A percentile compares a stretch with the other conserved stretches of the same genome.
phyloP scores from a whole-genome alignment of 768 basidiomycete species.

The Lepiota subincarnata region DNA sequence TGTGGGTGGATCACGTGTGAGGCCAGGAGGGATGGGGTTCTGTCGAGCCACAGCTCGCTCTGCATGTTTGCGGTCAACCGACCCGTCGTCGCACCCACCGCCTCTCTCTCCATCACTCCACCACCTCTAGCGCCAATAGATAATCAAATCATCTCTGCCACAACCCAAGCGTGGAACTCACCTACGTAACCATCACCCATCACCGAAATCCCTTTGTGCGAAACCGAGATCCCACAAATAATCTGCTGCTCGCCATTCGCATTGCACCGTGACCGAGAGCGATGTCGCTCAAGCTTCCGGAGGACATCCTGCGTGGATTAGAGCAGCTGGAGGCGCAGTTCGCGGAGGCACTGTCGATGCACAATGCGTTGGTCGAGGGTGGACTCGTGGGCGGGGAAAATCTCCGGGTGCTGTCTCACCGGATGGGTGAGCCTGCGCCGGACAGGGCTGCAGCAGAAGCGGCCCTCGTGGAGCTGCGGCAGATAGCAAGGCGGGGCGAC shows the following conservation, averaged over 20 bases:
- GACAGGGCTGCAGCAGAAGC: conserved; percentile 5
- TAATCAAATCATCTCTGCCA: too few relatives aligned
- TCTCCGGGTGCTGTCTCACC: conserved; percentile 1
- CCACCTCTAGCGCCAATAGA: background rate
- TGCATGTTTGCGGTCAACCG: conserved; percentile 7
- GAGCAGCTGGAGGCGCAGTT: conserved; percentile 11
- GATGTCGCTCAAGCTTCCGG: conserved; percentile 5
- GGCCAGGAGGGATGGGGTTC: background rate
- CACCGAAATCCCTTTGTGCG: background rate
- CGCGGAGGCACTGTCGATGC: conserved; percentile 9
- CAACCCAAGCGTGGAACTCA: too few relatives aligned
- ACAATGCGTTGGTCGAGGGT: conserved; percentile 9
- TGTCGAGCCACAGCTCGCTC: background rate
- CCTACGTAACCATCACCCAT: background rate
- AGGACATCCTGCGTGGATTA: conserved; percentile 7
- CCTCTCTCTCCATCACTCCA: conserved; percentile 1
- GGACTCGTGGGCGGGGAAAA: background rate
- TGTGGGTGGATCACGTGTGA: conserved; percentile 8
- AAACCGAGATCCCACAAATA: background rate
- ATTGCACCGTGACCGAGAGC: background rate
- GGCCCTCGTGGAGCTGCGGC: background rate
- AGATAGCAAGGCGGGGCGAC: background rate
- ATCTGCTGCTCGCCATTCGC: background rate
- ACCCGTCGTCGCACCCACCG: conserved; percentile 4
- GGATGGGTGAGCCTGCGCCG: conserved; percentile 3